These are phyloP conservation scores for Pythium pyrilobum DNA, from an alignment of 352 stramenopile genomes.

Conservation along the genomic window DNA sequence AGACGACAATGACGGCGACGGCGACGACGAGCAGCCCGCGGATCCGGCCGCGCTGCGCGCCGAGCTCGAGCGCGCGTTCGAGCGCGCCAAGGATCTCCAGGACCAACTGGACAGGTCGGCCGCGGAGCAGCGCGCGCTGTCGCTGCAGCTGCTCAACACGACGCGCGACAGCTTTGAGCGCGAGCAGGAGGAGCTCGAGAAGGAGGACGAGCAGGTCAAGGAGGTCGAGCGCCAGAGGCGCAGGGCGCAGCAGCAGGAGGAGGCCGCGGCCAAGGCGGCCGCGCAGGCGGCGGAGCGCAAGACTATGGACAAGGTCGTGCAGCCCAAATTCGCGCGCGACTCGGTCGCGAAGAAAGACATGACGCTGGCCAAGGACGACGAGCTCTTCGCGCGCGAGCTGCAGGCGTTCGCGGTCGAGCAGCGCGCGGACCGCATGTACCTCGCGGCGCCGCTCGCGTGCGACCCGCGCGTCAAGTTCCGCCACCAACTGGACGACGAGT, in stretches of 20 bases:
- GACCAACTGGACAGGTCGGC: constrained; percentile 28
- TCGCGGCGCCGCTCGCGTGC: constrained; percentile 32
- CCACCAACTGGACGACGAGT: constrained; percentile 47
- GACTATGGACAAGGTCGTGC: constrained; percentile 23
- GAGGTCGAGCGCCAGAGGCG: constrained; percentile 38
- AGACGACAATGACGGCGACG: constrained; percentile 14
- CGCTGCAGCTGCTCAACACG: constrained; percentile 58
- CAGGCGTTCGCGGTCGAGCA: constrained; percentile 36
- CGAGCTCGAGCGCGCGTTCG: constrained; percentile 36
- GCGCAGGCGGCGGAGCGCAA: constrained; percentile 32
- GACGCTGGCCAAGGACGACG: constrained; percentile 46
- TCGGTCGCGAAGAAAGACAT: constrained; percentile 54
- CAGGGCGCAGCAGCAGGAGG: constrained; percentile 37
- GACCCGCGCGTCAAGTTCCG: constrained; percentile 34
- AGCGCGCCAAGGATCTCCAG: constrained; percentile 25
- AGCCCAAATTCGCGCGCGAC: constrained; percentile 35
- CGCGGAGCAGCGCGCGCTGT: constrained; percentile 36
- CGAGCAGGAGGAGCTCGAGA: constrained; percentile 41
- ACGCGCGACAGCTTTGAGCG: constrained; percentile 49
- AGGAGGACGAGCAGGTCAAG: constrained; percentile 46
- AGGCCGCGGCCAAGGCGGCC: constrained; percentile 43
- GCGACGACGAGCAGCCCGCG: constrained; percentile 18
- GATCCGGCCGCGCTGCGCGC: constrained; percentile 43
- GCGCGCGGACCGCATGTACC: constrained; percentile 43
- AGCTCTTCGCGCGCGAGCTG: constrained; percentile 49